Evolutionary conservation across 352 stramenopile genomes (phyloP), one percentile per base, ranked within the genome.

Genomic region (Phytophthora sp.): DNA sequence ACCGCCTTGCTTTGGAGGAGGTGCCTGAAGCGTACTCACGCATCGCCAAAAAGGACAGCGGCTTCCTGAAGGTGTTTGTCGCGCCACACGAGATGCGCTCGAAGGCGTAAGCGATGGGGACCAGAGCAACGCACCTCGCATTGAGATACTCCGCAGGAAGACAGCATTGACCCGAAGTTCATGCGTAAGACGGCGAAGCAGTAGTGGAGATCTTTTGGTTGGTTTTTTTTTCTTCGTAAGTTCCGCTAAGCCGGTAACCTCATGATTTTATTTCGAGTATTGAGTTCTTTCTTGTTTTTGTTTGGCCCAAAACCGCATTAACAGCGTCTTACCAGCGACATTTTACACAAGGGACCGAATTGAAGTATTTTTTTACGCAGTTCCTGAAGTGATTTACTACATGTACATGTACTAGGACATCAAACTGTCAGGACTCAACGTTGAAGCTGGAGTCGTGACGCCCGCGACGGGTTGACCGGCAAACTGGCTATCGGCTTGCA

Each of bases 61-160:
- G 66, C 0, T 88, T 76, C 35, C 31, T 92, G 55, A 92, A 92
- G 61, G 82, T 89, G 42, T 66, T 90, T 13, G 76, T 86, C 26
- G 71, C 71, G 39, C 80, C 80, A 21, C 69, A 79, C 24, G 52
- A 80, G 24, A 75, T 78, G 66, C 66, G 70, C 11, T 61, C 60
- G 23, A 77, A 77, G 60, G 45, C 59, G 66, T 75, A 69, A 77
- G 52, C 38, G 26, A 12, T 52, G n/a, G n/a, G 4, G 12, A 36
- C 7, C 7, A 7, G 2, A 54, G 27, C 46, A 54, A n/a, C 33
- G n/a, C 27, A 39, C 26, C n/a, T 54, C 30, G 24, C 35, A 42
- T 21, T 20, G 39, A 46, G 39, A 29, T 46, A n/a, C 39, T 29
- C 39, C 20, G 8, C 13, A 42, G 20, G 20, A 27, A 46, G 6